Base-by-base conservation (phyloP, 345 rosid genomes). In the Hypericum androsaemum region DNA sequence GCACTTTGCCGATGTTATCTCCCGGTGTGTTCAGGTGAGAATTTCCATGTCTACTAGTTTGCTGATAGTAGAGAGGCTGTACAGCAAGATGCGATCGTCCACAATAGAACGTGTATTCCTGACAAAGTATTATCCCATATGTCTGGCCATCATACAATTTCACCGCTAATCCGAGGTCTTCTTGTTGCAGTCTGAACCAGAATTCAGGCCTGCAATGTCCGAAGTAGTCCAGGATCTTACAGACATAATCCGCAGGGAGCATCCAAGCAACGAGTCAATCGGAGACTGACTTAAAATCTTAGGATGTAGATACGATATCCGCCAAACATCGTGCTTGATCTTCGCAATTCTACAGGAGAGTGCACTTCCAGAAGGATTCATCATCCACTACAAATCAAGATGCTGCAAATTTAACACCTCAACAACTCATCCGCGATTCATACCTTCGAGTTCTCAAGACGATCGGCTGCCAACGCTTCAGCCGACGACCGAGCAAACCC, bases 171-270 rank as follows among this genome's bases (percentile, higher is more conserved):
- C 32, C 49, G 11, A 10, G 22, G n/a, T 2, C 8, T 14, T 12
- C 17, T 6, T 65, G 40, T 58, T 73, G 64, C 81, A 92, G 97
- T 69, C 85, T 52, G 74, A 77, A 54, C 99, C 97, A 36, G 81
- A 77, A 58, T 94, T 76, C 66, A 76, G 99, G 80, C 86, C 95
- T 4, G 74, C 43, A 41, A 86, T 94, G 99, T 86, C 97, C 39
- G 89, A 74, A 70, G 99, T 94, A 50, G 99, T 88, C 45, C 99
- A 94, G 71, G 97, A 94, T 68, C 80, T 94, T 39, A 41, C 61
- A 58, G 87, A 77, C 76, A 86, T 94, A 82, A 79, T 86, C 53
- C 61, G 81, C 58, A 74, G 86, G 66, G 94, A 86, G 66, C 80
- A 77, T 13, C 78, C 68, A 43, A 76, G 79, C 61, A 64, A 75